phyloP scores from a whole-genome alignment of 148 eudicot genomes.

The Pharnaceum exiguum region DNA sequence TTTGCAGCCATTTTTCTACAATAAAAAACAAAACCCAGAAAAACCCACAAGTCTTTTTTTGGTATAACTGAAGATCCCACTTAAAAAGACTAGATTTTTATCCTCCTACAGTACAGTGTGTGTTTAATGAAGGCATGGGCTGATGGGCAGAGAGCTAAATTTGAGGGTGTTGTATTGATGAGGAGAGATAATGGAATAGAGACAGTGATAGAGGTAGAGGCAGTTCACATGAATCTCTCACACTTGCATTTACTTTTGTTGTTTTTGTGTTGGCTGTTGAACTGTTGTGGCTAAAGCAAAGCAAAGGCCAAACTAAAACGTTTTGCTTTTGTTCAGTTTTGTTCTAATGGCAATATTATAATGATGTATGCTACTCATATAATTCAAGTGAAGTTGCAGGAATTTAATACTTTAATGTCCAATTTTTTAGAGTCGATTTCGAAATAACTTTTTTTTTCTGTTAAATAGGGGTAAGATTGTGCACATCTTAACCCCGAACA shows the following conservation, averaged over 20 bases:
- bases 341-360: background rate
- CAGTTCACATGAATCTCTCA: slow-evolving; percentile 45
- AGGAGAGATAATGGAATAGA: slow-evolving; percentile 7
- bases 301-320: too few relatives aligned
- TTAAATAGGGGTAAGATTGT: too few relatives aligned
- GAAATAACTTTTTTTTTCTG: too few relatives aligned
- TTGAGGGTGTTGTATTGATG: slow-evolving; percentile 1
- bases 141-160: slow-evolving; percentile 4
- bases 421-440: too few relatives aligned
- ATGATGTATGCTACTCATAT: background rate
- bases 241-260: slow-evolving; percentile 12
- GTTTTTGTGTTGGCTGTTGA: slow-evolving; percentile 16
- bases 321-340: slow-evolving; percentile 2
- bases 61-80: background rate
- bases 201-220: background rate
- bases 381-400: too few relatives aligned
- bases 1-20: slow-evolving; percentile 49
- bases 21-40: slow-evolving; percentile 5
- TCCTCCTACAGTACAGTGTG: too few relatives aligned
- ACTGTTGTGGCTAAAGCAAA: too few relatives aligned
- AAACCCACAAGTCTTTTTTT: too few relatives aligned
- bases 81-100: background rate
- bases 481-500: too few relatives aligned
- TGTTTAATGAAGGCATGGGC: slow-evolving; percentile 16
- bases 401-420: too few relatives aligned